Evolutionary conservation across 192 early-diverging fungal genomes (phyloP).

Genomic region (Podila minutissima): DNA sequence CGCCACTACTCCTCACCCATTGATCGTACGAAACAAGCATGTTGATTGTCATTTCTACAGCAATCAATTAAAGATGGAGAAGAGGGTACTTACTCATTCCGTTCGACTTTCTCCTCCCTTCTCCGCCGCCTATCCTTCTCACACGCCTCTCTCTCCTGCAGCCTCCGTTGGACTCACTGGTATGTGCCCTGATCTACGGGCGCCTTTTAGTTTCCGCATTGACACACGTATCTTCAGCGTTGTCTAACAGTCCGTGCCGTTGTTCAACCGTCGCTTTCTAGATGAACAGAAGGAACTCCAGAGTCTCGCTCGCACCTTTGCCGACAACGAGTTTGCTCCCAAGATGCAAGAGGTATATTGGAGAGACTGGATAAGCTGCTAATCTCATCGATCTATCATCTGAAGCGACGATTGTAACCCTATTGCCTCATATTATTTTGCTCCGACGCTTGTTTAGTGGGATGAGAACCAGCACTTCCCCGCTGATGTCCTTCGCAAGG

Average conservation of each 20-base stretch:
- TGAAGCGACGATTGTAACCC: too few relatives aligned
- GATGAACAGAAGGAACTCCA: conserved; percentile 61
- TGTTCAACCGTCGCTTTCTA: conserved; percentile 7
- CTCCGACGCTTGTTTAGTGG: conserved; percentile 45
- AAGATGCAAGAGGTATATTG: conserved; percentile 59
- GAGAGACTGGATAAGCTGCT: too few relatives aligned
- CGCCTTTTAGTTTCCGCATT: background rate
- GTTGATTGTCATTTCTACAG: background rate
- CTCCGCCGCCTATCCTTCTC: background rate
- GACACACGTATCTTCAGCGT: background rate
- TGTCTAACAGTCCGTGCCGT: background rate
- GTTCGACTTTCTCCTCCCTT: background rate
- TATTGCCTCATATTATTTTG: background rate
- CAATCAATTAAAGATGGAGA: background rate
- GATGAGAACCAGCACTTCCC: conserved; percentile 63
- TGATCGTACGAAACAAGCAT: conserved; percentile 20
- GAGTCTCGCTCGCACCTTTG: conserved; percentile 58
- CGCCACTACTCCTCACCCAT: conserved; percentile 33
- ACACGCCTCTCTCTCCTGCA: background rate
- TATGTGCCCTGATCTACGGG: background rate
- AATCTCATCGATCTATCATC: too few relatives aligned
- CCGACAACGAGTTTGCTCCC: conserved; percentile 64
- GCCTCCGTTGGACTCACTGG: conserved; percentile 42
- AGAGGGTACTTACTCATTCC: background rate
- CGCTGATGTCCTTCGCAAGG: conserved; percentile 55